Evolutionary conservation across 495 filamentous ascomycete genomes (phyloP).

Genomic region (Neohortaea acidophila): DNA sequence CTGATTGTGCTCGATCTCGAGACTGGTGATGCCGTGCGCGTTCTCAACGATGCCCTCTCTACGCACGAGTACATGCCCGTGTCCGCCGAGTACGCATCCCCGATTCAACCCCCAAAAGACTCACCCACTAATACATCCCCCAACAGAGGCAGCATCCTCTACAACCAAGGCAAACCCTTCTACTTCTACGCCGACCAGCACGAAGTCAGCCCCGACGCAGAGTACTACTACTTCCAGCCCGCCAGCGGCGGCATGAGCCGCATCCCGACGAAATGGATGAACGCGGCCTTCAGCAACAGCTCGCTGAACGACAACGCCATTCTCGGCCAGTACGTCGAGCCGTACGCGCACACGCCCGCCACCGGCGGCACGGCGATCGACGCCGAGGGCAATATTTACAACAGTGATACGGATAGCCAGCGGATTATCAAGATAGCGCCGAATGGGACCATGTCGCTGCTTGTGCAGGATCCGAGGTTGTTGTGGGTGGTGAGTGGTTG

Average conservation of each 20-base stretch:
- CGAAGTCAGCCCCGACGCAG: slow-evolving; percentile 24
- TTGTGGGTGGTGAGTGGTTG: too few species aligned
- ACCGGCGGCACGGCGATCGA: slow-evolving; percentile 26
- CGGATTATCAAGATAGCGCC: slow-evolving; percentile 21
- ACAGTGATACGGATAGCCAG: slow-evolving; percentile 19
- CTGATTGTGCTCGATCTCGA: slow-evolving; percentile 15
- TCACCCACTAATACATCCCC: too few species aligned
- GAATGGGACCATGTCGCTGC: slow-evolving; percentile 17
- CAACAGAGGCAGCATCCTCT: slow-evolving; percentile 6
- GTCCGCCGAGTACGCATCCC: slow-evolving; percentile 17
- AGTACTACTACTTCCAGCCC: slow-evolving; percentile 23
- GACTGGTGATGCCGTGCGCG: slow-evolving; percentile 6
- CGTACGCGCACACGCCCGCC: slow-evolving; percentile 20
- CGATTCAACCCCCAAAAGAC: too few species aligned
- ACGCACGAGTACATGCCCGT: slow-evolving; percentile 10
- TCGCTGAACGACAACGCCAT: slow-evolving; percentile 10
- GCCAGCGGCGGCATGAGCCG: slow-evolving; percentile 20
- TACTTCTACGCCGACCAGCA: slow-evolving; percentile 21
- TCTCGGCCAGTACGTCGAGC: slow-evolving; percentile 15
- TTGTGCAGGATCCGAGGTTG: slow-evolving; percentile 21
- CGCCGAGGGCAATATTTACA: slow-evolving; percentile 22
- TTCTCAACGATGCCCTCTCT: slow-evolving; percentile 7
- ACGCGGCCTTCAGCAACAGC: slow-evolving; percentile 15
- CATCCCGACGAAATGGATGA: slow-evolving; percentile 16
- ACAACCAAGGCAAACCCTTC: slow-evolving; percentile 2